phyloP scores from a whole-genome alignment of 2,329 filamentous ascomycete genomes.

The Orbilia brochopaga region DNA sequence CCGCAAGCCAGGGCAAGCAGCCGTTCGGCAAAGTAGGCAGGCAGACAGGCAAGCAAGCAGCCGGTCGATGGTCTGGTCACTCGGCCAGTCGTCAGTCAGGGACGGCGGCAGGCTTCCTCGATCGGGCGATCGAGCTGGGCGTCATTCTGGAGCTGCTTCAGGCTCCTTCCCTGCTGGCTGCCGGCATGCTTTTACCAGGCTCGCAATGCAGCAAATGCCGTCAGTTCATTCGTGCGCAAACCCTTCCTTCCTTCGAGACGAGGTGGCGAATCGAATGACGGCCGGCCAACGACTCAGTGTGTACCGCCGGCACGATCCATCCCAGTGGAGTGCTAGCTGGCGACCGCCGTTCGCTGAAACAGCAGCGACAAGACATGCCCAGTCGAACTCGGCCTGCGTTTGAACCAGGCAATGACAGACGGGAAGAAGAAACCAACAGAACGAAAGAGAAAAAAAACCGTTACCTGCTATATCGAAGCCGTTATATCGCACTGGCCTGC shows the following conservation, averaged over 20 bases:
- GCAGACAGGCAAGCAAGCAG: background rate
- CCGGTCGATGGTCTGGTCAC: background rate
- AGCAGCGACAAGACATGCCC: background rate
- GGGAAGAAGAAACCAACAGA: no score
- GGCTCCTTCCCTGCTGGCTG: background rate
- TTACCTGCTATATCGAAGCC: background rate
- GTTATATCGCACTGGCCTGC: background rate
- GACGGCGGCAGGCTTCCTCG: constrained; percentile 20
- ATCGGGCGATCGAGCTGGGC: constrained; percentile 7
- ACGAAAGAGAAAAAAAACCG: no score
- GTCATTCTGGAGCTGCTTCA: background rate
- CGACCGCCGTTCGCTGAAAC: background rate
- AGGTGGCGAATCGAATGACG: background rate
- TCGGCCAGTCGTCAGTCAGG: no score
- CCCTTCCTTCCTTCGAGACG: background rate
- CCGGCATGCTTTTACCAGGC: no score
- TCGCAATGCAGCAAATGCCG: no score
- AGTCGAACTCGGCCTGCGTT: background rate
- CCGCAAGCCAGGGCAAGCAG: constrained; percentile 18
- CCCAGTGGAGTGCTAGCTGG: background rate
- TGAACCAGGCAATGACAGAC: no score
- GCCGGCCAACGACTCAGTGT: constrained; percentile 32
- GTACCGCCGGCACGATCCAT: constrained; percentile 40
- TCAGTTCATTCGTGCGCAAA: no score
- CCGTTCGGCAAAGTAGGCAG: constrained; percentile 5